Percentiles rank a stretch among this genome's conserved stretches.
phyloP scores from a whole-genome alignment of 2,329 filamentous ascomycete species.

The Aspergillus spinulosporus region DNA sequence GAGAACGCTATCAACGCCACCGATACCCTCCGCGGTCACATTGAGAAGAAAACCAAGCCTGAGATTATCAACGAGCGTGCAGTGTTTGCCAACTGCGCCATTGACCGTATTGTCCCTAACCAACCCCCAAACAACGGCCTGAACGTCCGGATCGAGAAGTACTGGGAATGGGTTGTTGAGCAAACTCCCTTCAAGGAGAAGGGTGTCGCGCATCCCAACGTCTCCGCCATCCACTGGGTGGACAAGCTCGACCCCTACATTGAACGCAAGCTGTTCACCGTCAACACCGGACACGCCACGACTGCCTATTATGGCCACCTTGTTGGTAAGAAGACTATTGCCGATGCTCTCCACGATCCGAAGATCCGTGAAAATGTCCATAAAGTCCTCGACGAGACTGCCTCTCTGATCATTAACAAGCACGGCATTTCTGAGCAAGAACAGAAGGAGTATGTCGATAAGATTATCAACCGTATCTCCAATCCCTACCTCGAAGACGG shows the following conservation, averaged over 20 bases:
- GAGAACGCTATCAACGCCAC: slow-evolving; percentile 97
- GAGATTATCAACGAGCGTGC: slow-evolving; percentile 71
- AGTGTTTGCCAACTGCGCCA: slow-evolving; percentile 94
- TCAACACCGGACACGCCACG: slow-evolving; percentile 97
- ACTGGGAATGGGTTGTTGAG: slow-evolving; percentile 99
- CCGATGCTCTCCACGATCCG: slow-evolving; percentile 80
- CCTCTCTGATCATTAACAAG: slow-evolving; percentile 80
- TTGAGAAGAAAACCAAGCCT: slow-evolving; percentile 72
- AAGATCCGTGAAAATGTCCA: slow-evolving; percentile 78
- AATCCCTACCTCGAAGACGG: slow-evolving; percentile 91
- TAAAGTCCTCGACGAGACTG: slow-evolving; percentile 80
- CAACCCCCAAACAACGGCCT: slow-evolving; percentile 78
- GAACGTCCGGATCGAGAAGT: slow-evolving; percentile 94
- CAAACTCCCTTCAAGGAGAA: slow-evolving; percentile 74
- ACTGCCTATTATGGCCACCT: slow-evolving; percentile 94
- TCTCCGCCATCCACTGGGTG: slow-evolving; percentile 91
- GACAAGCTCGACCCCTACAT: slow-evolving; percentile 91
- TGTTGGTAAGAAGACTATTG: slow-evolving; percentile 80
- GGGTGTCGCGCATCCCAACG: slow-evolving; percentile 63
- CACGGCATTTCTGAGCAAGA: slow-evolving; percentile 73
- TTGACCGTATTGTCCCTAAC: slow-evolving; percentile 95
- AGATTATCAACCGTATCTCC: slow-evolving; percentile 88
- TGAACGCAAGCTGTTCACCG: slow-evolving; percentile 98
- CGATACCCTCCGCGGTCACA: slow-evolving; percentile 78
- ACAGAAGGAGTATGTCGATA: slow-evolving; percentile 84